Evolutionary conservation across 2,329 filamentous ascomycete genomes (phyloP).

Genomic region (Phialophora chinensis): DNA sequence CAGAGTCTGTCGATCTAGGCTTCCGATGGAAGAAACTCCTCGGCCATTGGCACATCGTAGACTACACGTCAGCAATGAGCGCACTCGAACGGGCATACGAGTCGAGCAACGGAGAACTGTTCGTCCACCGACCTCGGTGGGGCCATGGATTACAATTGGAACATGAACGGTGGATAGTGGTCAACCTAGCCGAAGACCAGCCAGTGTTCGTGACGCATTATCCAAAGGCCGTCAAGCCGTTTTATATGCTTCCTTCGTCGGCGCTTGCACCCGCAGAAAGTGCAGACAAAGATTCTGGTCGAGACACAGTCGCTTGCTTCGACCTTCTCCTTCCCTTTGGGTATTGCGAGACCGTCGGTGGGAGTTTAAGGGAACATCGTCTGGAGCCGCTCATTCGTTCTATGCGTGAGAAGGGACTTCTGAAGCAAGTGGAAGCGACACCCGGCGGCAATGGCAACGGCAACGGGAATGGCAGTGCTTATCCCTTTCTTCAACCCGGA

Average conservation of each 20-base stretch:
- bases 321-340: constrained; percentile 81
- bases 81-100: constrained; percentile 66
- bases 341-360: constrained; percentile 84
- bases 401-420: constrained; percentile 73
- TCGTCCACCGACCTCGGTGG: constrained; percentile 73
- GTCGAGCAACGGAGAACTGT: constrained; percentile 55
- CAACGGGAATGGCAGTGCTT: constrained; percentile 31
- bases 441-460: constrained; percentile 10
- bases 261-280: constrained; percentile 1
- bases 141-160: constrained; percentile 80
- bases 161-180: constrained; percentile 87
- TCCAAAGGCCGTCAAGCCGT: constrained; percentile 86
- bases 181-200: constrained; percentile 63
- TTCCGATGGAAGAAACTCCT: constrained; percentile 74
- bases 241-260: constrained; percentile 75
- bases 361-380: constrained; percentile 86
- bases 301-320: constrained; percentile 80
- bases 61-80: constrained; percentile 78
- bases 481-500: constrained; percentile 47
- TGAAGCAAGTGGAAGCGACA: constrained; percentile 42
- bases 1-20: constrained; percentile 42
- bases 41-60: constrained; percentile 76
- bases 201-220: constrained; percentile 95
- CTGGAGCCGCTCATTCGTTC: constrained; percentile 69
- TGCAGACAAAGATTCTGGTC: constrained; percentile 7